These are phyloP conservation scores for Hanseniaspora sp. DNA, from an alignment of 1,139 yeast genomes.

Conservation along the genomic window DNA sequence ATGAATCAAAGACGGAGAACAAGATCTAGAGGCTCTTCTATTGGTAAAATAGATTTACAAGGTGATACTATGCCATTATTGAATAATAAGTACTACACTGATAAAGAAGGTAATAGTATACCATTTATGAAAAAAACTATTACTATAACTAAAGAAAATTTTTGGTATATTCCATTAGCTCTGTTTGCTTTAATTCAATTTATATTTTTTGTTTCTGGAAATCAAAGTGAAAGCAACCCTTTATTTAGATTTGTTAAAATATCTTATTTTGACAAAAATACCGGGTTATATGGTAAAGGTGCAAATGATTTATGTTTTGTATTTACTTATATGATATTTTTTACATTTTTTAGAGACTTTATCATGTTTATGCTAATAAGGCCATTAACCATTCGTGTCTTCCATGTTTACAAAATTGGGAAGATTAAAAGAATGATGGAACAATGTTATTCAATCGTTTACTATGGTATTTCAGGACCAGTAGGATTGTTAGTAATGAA, in stretches of 20 bases:
- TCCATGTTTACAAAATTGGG: constrained; percentile 41
- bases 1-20: constrained; percentile 1
- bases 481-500: constrained; percentile 80
- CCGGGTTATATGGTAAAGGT: constrained; percentile 68
- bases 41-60: constrained; percentile 12
- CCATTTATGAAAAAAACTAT: constrained; percentile 14
- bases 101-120: constrained; percentile 1
- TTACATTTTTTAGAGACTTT: constrained; percentile 85
- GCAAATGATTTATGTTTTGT: constrained; percentile 71
- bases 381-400: constrained; percentile 53
- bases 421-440: constrained; percentile 80
- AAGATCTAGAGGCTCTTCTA: constrained; percentile 13
- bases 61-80: constrained; percentile 15
- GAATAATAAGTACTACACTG: constrained; percentile 1
- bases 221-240: constrained; percentile 46
- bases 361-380: constrained; percentile 68
- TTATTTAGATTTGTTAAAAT: constrained; percentile 56
- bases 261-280: constrained; percentile 47
- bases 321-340: constrained; percentile 66
- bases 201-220: constrained; percentile 33
- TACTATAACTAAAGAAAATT: constrained; percentile 12
- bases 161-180: constrained; percentile 11
- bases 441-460: constrained; percentile 74
- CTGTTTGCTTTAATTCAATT: constrained; percentile 4
- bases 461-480: constrained; percentile 74